Base-by-base conservation (phyloP, 805 yeast genomes). In the Wickerhamomyces rabaulensis region DNA sequence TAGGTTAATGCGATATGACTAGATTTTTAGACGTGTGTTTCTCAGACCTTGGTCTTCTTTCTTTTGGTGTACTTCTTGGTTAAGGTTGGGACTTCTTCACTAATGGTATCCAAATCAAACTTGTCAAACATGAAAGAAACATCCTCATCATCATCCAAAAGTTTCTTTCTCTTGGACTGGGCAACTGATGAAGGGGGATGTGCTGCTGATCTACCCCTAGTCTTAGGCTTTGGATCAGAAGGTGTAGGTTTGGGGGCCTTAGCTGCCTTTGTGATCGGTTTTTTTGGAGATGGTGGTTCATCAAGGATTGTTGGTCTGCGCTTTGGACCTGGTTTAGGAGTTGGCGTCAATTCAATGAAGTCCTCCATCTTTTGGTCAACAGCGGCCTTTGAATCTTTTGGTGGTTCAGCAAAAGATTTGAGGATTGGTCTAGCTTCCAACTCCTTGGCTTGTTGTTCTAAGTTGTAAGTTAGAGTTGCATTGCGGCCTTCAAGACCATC, bases 71-170 rank as follows among this genome's bases (percentile, higher is more conserved):
- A 51, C 40, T 54, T 48, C 44, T 52, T 55, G 31, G 61, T 55
- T 12, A 48, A 22, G 19, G 27, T 31, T 9, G 57, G 53, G 9
- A 40, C 13, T 7, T 37, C 42, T 9, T 54, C 49, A 3, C 40
- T 39, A 12, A 47, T n/a, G 3, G 40, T 37, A n/a, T 56, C 55
- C 26, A 59, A 51, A 9, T 55, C 62, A 43, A 57, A 56, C 7
- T 51, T 56, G 43, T 58, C 62, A 44, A 55, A 50, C 9, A 50
- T 20, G 17, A 44, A 33, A 3, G 38, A 23, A 4, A 36, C 38
- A 17, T 52, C 48, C 2, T 50, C 57, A 38, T 49, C 52, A 7
- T 67, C 68, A 46, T 66, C 68, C 3, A 60, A 47, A 16, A 66
- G 48, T 42, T 63, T 67, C 43, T 63, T 66, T 21, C 64, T 59